A percentile compares a stretch with the other conserved stretches of the same genome.
Evolutionary conservation across 805 yeast genomes (phyloP).

Genomic region (Priceomyces carsonii): DNA sequence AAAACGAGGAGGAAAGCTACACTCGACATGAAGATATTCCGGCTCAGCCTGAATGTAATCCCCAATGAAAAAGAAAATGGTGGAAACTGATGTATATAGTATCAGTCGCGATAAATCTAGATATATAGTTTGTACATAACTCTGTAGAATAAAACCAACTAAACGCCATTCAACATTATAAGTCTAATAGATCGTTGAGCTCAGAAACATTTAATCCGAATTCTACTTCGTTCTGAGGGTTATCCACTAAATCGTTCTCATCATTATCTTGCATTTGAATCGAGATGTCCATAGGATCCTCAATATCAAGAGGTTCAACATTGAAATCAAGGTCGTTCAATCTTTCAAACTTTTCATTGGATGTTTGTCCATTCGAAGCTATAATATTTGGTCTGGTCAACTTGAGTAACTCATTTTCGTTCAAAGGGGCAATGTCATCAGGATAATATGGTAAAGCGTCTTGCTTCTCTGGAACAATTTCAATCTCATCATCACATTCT

Average conservation of each 20-base stretch:
- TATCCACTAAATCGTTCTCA: too few relatives aligned
- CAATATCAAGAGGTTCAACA: too few relatives aligned
- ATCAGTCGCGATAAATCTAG: slow-evolving; percentile 1
- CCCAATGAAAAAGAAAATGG: slow-evolving; percentile 27
- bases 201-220: slow-evolving; percentile 38
- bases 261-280: too few relatives aligned
- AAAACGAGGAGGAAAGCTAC: slow-evolving; percentile 11
- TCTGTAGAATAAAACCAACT: slow-evolving; percentile 1
- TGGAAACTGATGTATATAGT: neutral
- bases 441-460: slow-evolving; percentile 47
- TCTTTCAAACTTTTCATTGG: too few relatives aligned
- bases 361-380: too few relatives aligned
- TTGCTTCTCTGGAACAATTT: slow-evolving; percentile 42
- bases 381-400: slow-evolving; percentile 29
- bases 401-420: slow-evolving; percentile 21
- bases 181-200: slow-evolving; percentile 37
- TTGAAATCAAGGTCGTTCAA: too few relatives aligned
- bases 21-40: slow-evolving; percentile 13
- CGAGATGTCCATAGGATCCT: too few relatives aligned
- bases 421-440: slow-evolving; percentile 42
- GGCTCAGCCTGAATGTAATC: slow-evolving; percentile 26
- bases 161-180: too few relatives aligned
- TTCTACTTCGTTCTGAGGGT: too few relatives aligned
- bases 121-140: neutral
- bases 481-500: slow-evolving; percentile 44